Percentiles rank a stretch among this genome's conserved stretches.
These are phyloP conservation scores for Beverwykella pulmonaria DNA, from an alignment of 495 filamentous ascomycete species.

Conservation along the genomic window DNA sequence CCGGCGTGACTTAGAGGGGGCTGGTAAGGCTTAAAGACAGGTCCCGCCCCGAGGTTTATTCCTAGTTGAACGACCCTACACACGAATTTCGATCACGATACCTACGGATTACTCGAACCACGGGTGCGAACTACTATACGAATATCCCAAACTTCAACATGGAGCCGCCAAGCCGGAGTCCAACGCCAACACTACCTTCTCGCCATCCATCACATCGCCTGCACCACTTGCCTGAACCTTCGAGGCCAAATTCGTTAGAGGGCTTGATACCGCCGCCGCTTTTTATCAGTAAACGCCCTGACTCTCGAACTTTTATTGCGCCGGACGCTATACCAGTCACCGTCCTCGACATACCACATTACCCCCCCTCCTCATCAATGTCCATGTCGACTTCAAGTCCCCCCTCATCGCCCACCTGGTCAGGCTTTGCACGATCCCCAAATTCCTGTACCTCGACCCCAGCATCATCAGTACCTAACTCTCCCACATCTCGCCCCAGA, in stretches of 20 bases:
- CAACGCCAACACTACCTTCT: slow-evolving; percentile 6
- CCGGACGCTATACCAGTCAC: slow-evolving; percentile 2
- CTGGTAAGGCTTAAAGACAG: background rate
- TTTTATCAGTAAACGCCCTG: background rate
- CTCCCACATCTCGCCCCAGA: slow-evolving; percentile 3
- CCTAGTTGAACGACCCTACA: background rate
- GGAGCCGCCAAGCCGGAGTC: background rate
- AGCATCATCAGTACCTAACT: slow-evolving; percentile 13
- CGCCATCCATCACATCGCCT: slow-evolving; percentile 2
- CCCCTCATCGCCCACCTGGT: background rate
- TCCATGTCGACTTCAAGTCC: background rate
- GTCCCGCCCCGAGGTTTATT: background rate
- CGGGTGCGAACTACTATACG: background rate
- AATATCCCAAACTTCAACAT: background rate
- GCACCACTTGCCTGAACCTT: background rate
- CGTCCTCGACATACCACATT: background rate
- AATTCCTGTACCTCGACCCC: slow-evolving; percentile 5
- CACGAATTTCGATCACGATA: background rate
- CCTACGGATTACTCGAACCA: background rate
- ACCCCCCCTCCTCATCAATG: background rate
- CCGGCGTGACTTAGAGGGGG: background rate
- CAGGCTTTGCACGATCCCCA: background rate
- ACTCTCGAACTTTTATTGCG: background rate
- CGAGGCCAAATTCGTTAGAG: background rate
- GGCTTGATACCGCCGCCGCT: slow-evolving; percentile 14